Percentiles rank a stretch among this genome's conserved stretches.
Conservation (phyloP, 768 basidiomycete genomes). For the Auricularia sp. region DNA sequence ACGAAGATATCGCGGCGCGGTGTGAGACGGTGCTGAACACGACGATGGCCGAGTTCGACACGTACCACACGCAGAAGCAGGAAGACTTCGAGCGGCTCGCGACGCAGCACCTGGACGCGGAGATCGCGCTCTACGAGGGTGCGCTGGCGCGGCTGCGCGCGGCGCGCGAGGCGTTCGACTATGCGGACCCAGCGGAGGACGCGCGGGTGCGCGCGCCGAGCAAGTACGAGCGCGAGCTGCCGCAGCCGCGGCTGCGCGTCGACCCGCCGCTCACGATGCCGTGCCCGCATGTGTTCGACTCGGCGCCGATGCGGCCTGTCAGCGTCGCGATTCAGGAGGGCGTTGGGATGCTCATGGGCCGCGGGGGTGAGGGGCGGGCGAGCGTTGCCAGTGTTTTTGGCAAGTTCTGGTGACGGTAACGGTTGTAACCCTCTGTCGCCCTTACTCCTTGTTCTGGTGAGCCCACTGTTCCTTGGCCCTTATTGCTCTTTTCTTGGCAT, state of each 20-base stretch:
- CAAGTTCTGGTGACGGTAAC: slow-evolving; percentile 40
- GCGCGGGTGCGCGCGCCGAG: slow-evolving; percentile 49
- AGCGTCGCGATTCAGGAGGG: slow-evolving; percentile 66
- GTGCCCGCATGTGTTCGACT: slow-evolving; percentile 70
- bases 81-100: slow-evolving; percentile 55
- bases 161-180: slow-evolving; percentile 46
- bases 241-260: slow-evolving; percentile 33
- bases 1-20: slow-evolving; percentile 57
- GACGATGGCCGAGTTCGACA: slow-evolving; percentile 82
- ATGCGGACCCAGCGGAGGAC: slow-evolving; percentile 38
- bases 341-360: slow-evolving; percentile 45
- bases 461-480: no score
- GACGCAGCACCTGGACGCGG: slow-evolving; percentile 64
- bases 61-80: slow-evolving; percentile 60
- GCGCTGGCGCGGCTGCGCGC: slow-evolving; percentile 46
- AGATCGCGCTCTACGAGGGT: slow-evolving; percentile 68
- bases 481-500: no score
- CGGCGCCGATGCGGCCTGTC: slow-evolving; percentile 63
- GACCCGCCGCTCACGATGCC: slow-evolving; percentile 55
- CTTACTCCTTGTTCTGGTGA: no score
- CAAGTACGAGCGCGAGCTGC: slow-evolving; percentile 66
- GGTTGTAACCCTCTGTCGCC: no score
- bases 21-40: slow-evolving; percentile 84
- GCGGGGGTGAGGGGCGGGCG: slow-evolving; percentile 22
- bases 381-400: slow-evolving; percentile 56